These are phyloP conservation scores for Bothriochloa decipiens DNA, from an alignment of 176 grass and related monocot species.

Conservation along the genomic window DNA sequence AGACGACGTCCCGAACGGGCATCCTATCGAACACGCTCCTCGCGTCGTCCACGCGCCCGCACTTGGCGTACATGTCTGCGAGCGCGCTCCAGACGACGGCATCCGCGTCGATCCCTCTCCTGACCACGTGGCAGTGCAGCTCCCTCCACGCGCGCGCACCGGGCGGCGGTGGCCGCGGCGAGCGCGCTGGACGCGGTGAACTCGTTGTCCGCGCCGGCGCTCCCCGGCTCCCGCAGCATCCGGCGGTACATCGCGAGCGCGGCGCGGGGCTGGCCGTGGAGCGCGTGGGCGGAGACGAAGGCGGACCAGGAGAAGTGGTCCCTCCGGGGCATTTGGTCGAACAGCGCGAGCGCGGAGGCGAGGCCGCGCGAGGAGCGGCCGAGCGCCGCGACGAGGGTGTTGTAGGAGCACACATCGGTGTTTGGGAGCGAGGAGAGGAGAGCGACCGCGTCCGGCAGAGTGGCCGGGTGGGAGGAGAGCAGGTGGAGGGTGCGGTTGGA, in stretches of 20 bases:
- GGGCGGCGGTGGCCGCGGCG: constrained; percentile 53
- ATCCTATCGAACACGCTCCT: constrained; percentile 72
- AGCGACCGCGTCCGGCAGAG: constrained; percentile 54
- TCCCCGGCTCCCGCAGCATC: constrained; percentile 52
- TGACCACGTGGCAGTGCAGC: constrained; percentile 76
- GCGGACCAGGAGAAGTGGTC: constrained; percentile 91
- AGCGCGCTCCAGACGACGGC: constrained; percentile 77
- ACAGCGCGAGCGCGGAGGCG: constrained; percentile 50
- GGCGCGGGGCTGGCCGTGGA: constrained; percentile 46
- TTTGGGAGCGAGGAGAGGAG: constrained; percentile 54
- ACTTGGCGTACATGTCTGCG: constrained; percentile 90
- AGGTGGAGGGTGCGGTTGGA: constrained; percentile 78
- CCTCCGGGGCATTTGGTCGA: constrained; percentile 68
- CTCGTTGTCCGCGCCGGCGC: constrained; percentile 56
- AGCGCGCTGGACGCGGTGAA: constrained; percentile 92
- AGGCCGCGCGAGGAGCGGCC: constrained; percentile 56
- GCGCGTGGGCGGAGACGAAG: constrained; percentile 64
- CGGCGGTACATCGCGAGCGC: constrained; percentile 68
- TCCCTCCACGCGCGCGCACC: constrained; percentile 61
- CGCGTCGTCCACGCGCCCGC: constrained; percentile 65
- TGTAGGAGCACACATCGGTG: constrained; percentile 73
- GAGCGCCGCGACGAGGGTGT: constrained; percentile 71
- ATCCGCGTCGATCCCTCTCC: constrained; percentile 64
- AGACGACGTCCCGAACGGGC: constrained; percentile 57
- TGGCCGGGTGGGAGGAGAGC: constrained; percentile 49